Conservation (phyloP, 805 yeast species). For the Saccharomycopsis sp. region DNA sequence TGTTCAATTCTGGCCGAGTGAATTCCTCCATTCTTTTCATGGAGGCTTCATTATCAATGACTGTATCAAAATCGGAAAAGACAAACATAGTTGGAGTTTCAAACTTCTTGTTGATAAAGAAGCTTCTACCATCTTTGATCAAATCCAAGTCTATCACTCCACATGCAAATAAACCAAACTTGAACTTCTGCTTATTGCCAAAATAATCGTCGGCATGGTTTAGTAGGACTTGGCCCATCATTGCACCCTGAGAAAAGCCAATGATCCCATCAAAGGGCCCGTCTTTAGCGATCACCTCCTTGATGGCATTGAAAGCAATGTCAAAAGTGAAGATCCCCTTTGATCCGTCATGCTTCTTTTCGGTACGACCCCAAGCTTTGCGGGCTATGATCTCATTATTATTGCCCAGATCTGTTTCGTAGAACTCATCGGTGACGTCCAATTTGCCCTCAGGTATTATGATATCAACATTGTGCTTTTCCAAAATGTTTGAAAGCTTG, state of each 20-base stretch:
- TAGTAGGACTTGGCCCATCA: slow-evolving; percentile 62
- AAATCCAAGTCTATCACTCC: slow-evolving; percentile 43
- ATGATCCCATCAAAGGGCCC: slow-evolving; percentile 84
- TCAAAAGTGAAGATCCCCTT: too few species aligned
- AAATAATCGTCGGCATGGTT: slow-evolving; percentile 49
- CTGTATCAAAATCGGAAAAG: slow-evolving; percentile 78
- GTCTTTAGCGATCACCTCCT: slow-evolving; percentile 44
- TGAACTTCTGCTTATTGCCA: slow-evolving; percentile 40
- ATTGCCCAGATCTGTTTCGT: slow-evolving; percentile 25
- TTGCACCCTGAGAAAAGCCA: slow-evolving; percentile 95
- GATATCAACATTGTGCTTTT: too few species aligned
- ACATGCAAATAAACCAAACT: slow-evolving; percentile 69
- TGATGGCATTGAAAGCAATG: slow-evolving; percentile 40
- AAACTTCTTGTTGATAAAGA: slow-evolving; percentile 24
- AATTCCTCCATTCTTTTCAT: slow-evolving; percentile 48
- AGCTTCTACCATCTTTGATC: slow-evolving; percentile 25
- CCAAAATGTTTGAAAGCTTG: too few species aligned
- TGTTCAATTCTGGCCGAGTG: neutral
- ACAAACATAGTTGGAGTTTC: slow-evolving; percentile 51
- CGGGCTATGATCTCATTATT: slow-evolving; percentile 73
- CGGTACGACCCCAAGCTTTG: slow-evolving; percentile 24
- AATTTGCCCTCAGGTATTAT: slow-evolving; percentile 51
- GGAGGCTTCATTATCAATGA: slow-evolving; percentile 68
- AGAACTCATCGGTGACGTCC: slow-evolving; percentile 27
- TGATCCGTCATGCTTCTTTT: too few species aligned